A percentile compares a stretch with the other conserved stretches of the same genome.
phyloP scores from a whole-genome alignment of 768 basidiomycete genomes.

The Pisolithus tinctorius region DNA sequence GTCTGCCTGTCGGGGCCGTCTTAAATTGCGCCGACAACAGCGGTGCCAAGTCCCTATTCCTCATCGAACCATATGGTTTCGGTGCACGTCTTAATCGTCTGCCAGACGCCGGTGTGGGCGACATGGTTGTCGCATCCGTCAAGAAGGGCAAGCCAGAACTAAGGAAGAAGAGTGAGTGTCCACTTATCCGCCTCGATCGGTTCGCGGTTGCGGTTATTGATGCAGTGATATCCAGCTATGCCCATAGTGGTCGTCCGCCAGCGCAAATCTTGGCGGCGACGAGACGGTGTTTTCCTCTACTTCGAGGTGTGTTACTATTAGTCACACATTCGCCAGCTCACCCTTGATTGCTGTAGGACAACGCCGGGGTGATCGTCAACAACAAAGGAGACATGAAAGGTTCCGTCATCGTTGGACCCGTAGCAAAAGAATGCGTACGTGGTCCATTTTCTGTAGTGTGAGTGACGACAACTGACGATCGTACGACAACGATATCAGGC shows the following conservation, averaged over 20 bases:
- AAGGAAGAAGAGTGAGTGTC: conserved; percentile 92
- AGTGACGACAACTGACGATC: background rate
- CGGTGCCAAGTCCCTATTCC: conserved; percentile 90
- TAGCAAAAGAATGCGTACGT: conserved; percentile 99
- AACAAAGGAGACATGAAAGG: conserved; percentile 99
- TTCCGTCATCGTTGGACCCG: conserved; percentile 90
- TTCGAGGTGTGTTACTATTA: conserved; percentile 59
- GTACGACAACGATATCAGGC: conserved; percentile 42
- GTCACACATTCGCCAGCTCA: background rate
- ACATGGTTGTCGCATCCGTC: conserved; percentile 94
- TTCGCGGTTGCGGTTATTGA: conserved; percentile 3
- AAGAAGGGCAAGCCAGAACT: conserved; percentile 99
- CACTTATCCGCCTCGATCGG: background rate
- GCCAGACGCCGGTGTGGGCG: conserved; percentile 91
- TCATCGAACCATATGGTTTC: conserved; percentile 94
- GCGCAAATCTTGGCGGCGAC: conserved; percentile 96
- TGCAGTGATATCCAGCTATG: conserved; percentile 59
- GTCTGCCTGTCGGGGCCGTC: conserved; percentile 91
- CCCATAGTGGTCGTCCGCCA: conserved; percentile 95
- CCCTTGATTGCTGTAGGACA: conserved; percentile 49
- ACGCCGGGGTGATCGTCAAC: conserved; percentile 96
- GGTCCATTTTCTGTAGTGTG: background rate
- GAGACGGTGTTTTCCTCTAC: conserved; percentile 98
- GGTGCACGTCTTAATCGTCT: conserved; percentile 96
- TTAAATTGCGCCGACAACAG: conserved; percentile 99